phyloP scores from a whole-genome alignment of 345 rosid species.

The Cardamine resedifolia region DNA sequence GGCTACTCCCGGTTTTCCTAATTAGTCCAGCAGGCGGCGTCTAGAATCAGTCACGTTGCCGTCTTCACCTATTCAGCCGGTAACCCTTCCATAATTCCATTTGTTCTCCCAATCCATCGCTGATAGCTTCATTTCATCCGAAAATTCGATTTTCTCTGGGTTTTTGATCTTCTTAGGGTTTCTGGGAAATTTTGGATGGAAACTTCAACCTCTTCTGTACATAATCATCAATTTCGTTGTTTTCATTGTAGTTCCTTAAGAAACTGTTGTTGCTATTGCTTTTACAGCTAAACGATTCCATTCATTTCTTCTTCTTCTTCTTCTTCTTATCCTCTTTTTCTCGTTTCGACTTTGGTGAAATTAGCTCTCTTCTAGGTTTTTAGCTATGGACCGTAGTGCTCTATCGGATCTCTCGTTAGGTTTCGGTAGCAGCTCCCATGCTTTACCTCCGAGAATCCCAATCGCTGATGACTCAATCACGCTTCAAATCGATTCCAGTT shows the following conservation, averaged over 20 bases:
- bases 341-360: not conserved
- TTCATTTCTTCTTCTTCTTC: not conserved
- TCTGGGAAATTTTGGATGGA: conserved; percentile 13
- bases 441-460: conserved; percentile 33
- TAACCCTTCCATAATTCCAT: conserved; percentile 9
- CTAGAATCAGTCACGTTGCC: conserved; percentile 17
- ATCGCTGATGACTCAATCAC: conserved; percentile 50
- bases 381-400: conserved; percentile 39
- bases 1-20: conserved; percentile 24
- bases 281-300: not conserved
- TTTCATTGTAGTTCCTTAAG: not conserved
- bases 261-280: not conserved
- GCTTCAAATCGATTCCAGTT: conserved; percentile 43
- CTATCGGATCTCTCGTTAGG: conserved; percentile 49
- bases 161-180: conserved; percentile 28
- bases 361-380: conserved; percentile 1
- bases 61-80: conserved; percentile 36
- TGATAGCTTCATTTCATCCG: conserved; percentile 15
- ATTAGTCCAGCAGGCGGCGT: conserved; percentile 1
- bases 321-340: too few relatives aligned
- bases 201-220: not conserved
- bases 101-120: too few relatives aligned
- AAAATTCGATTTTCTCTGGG: conserved; percentile 22
- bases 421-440: conserved; percentile 36
- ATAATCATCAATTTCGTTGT: not conserved